Conservation (phyloP, 768 basidiomycete genomes). For the Trametopsis cervina region DNA sequence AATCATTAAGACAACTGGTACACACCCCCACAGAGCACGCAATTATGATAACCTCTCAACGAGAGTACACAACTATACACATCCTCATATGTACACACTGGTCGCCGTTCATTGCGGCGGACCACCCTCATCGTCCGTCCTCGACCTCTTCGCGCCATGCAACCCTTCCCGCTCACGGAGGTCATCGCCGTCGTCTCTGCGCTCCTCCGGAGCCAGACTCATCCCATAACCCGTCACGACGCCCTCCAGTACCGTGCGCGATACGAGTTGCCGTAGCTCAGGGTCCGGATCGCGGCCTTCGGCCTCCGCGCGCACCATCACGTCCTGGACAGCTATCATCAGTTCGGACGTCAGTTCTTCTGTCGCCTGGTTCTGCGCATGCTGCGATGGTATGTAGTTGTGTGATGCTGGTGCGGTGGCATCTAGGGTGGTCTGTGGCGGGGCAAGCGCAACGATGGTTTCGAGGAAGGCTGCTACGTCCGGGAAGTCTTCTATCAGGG, state of each 20-base stretch:
- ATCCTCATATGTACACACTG: no score
- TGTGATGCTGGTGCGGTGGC: conserved; percentile 15
- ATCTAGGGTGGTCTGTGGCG: conserved; percentile 18
- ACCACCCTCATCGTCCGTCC: conserved; percentile 21
- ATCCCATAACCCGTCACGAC: conserved; percentile 55
- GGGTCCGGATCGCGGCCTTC: conserved; percentile 63
- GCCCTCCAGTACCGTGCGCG: conserved; percentile 60
- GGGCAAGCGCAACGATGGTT: conserved; percentile 13
- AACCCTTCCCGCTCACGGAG: conserved; percentile 14
- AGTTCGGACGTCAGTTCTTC: conserved; percentile 62
- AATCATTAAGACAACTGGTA: no score
- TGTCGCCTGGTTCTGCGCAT: conserved; percentile 62
- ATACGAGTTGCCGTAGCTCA: conserved; percentile 54
- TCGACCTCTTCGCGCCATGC: conserved; percentile 22
- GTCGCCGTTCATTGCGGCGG: not conserved
- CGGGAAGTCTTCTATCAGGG: conserved; percentile 66
- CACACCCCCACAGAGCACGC: no score
- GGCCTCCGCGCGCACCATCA: conserved; percentile 53
- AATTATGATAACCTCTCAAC: no score
- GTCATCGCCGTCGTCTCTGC: conserved; percentile 12
- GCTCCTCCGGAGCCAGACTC: conserved; percentile 22
- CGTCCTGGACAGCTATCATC: conserved; percentile 57
- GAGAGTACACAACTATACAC: no score
- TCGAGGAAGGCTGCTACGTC: conserved; percentile 58
- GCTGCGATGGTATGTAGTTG: conserved; percentile 44